Base-by-base conservation (phyloP, 148 eudicot species). In the Bassia scoparia region DNA sequence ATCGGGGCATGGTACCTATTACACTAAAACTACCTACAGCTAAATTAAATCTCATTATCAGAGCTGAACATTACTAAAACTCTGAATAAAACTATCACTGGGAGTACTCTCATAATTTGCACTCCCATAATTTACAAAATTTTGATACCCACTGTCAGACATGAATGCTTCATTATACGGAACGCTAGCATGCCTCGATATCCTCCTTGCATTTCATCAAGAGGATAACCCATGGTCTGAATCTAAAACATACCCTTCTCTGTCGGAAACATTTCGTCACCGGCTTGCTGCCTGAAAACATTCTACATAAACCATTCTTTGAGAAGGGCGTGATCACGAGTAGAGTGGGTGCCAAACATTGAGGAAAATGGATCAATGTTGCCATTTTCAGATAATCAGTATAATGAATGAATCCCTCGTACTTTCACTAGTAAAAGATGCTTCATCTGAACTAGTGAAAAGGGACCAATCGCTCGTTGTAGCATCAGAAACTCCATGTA, bases 381-480 rank as follows among this genome's bases (percentile, higher is more conserved):
- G 83, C 79, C 59, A 16, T 75, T 75, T 46, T 92, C 97, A 30
- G 88, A 60, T 86, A 79, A n/a, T 89, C 97, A 21, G 77, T 74
- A 0, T 86, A 52, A 94, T 87, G 83, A 93, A 90, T 26, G 98
- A 93, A 79, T 93, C 98, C 53, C 98, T 56, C 3, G 97, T 89
- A 72, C 98, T 93, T 81, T 93, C 98, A 16, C 94, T 90, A 46
- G 96, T 90, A 83, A 90, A 89, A 27, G 98, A 93, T 31, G 98
- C 91, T 6, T 93, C 98, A 49, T 93, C 98, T 1, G 98, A 93
- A 89, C 96, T 93, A n/a, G 98, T 93, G 74, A 93, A 93, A n/a
- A 90, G 80, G 60, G 98, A 93, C 92, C 90, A 90, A 55, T 93
- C 98, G 56, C 93, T 93, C 3, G 98, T 82, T 44, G 95, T 79